Percentiles rank a stretch among this genome's conserved stretches.
These are phyloP conservation scores for Cutaneotrichosporon spelunceum DNA, from an alignment of 1,284 basidiomycete species.

Conservation along the genomic window DNA sequence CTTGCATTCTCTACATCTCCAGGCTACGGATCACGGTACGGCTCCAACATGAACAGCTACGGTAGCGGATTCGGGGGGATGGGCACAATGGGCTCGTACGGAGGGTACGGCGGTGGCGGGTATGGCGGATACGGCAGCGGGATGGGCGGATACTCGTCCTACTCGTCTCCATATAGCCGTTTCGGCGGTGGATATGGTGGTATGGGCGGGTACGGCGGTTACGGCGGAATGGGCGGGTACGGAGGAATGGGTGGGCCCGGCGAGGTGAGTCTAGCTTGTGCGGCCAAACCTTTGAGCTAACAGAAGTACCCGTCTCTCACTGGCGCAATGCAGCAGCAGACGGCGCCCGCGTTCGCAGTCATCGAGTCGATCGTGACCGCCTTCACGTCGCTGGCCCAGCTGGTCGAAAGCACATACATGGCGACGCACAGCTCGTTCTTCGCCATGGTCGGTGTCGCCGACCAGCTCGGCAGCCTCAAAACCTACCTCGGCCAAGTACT, in stretches of 20 bases:
- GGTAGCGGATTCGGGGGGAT: slow-evolving; percentile 26
- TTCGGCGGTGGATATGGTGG: slow-evolving; percentile 45
- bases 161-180: slow-evolving; percentile 25
- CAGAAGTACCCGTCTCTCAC: slow-evolving; percentile 63
- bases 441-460: slow-evolving; percentile 96
- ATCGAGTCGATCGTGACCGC: slow-evolving; percentile 94
- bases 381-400: slow-evolving; percentile 92
- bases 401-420: slow-evolving; percentile 98
- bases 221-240: slow-evolving; percentile 54
- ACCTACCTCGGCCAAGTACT: slow-evolving; percentile 92
- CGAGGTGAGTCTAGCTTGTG: slow-evolving; percentile 45
- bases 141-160: slow-evolving; percentile 37
- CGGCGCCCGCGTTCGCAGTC: slow-evolving; percentile 87
- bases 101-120: slow-evolving; percentile 22
- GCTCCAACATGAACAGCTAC: slow-evolving; percentile 26
- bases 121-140: slow-evolving; percentile 46
- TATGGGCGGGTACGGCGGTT: slow-evolving; percentile 33
- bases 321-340: slow-evolving; percentile 82
- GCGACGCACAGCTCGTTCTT: slow-evolving; percentile 98
- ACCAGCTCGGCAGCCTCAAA: slow-evolving; percentile 87
- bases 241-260: slow-evolving; percentile 55
- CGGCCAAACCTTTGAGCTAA: slow-evolving; percentile 9
- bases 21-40: slow-evolving; percentile 24
- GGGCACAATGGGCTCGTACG: slow-evolving; percentile 42
- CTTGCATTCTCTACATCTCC: not conserved